Base-by-base conservation (phyloP, 2,329 filamentous ascomycete genomes). In the Chrysosphaeria jannelii region DNA sequence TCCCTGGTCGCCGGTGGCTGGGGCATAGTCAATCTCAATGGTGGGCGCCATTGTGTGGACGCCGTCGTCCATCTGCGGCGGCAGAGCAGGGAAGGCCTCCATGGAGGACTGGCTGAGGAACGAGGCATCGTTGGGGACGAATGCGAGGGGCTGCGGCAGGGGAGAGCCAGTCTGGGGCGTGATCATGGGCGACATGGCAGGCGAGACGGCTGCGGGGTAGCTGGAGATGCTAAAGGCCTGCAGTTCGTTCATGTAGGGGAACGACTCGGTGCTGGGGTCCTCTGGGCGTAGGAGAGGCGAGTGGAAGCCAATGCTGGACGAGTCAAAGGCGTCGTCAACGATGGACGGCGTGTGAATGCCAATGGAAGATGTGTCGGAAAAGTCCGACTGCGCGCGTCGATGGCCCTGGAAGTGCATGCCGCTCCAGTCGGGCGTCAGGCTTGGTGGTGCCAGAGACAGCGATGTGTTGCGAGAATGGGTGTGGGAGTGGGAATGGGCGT, bases 21-120 rank as follows among this genome's bases (percentile, higher is more conserved):
- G 79, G 10, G 78, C 79, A 41, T 75, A 78, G 39, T 90, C 74
- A 34, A 91, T 85, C 38, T 85, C 89, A 44, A 91, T 91, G 24
- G 79, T 74, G 0, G 79, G 79, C n/a, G 79, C 74, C 4, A 69
- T 70, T 67, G 89, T 85, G 33, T 71, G 57, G 23, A n/a, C n/a
- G n/a, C n/a, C n/a, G n/a, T n/a, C n/a, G n/a, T n/a, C 16, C 16
- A 18, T 18, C n/a, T 18, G 16, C 16, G 16, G 16, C 16, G 50
- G 46, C 9, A 62, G 41, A 14, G 47, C 40, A 5, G 57, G 53
- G 33, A 63, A 65, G 6, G 54, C 46, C 33, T 63, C 55, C 3
- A 39, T 32, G 1, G 21, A 24, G 5, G n/a, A n/a, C n/a, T n/a
- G n/a, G n/a, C n/a, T n/a, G n/a, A n/a, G n/a, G n/a, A n/a, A n/a